phyloP scores from a whole-genome alignment of 768 basidiomycete species.

The Kwoniella botswanensis region DNA sequence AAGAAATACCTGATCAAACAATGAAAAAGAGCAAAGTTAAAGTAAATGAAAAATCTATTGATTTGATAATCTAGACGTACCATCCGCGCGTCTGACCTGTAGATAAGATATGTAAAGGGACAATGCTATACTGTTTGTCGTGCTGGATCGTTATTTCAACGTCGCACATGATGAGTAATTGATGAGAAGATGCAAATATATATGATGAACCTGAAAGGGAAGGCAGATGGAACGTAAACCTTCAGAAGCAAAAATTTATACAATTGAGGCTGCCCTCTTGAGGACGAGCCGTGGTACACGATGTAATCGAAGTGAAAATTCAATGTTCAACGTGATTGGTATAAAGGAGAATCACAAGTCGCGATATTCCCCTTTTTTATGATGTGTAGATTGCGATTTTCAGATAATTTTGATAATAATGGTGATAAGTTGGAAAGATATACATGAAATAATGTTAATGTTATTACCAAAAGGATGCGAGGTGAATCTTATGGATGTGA shows the following conservation, averaged over 20 bases:
- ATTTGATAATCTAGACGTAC: conserved; percentile 5
- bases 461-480: neutral
- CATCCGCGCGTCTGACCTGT: conserved; percentile 21
- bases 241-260: neutral
- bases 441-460: neutral
- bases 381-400: too few species aligned
- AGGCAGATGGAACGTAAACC: neutral
- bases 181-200: neutral
- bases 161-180: conserved; percentile 1
- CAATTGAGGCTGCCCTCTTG: neutral
- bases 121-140: neutral
- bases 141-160: neutral
- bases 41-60: neutral
- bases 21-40: neutral
- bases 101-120: neutral
- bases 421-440: neutral
- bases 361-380: conserved; percentile 5
- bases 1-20: neutral
- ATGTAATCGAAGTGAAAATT: neutral
- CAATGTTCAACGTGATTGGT: neutral
- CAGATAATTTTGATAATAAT: neutral
- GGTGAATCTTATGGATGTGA: neutral
- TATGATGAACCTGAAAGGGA: neutral
- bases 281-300: neutral
- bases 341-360: conserved; percentile 11